phyloP scores from a whole-genome alignment of 2,329 filamentous ascomycete genomes.

The Xylariaceae sp. region DNA sequence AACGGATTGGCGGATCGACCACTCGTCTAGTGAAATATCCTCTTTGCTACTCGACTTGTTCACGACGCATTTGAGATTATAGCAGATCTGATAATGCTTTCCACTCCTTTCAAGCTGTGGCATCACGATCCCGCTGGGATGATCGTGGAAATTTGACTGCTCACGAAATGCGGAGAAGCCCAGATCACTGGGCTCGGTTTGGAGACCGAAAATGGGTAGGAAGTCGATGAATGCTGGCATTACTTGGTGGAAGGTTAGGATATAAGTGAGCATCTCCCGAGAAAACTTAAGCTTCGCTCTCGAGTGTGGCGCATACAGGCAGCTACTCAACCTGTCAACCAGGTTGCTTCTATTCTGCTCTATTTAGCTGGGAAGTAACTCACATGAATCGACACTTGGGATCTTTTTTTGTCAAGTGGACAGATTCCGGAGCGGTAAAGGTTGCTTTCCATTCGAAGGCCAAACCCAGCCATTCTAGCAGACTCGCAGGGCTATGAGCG shows the following conservation, averaged over 20 bases:
- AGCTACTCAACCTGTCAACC: conserved; percentile 5
- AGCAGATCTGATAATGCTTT: conserved; percentile 31
- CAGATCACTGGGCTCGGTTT: conserved; percentile 25
- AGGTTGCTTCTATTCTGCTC: neutral
- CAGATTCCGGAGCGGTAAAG: no score
- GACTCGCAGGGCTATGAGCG: no score
- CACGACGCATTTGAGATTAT: conserved; percentile 27
- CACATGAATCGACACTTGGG: conserved; percentile 1
- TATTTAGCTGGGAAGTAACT: conserved; percentile 1
- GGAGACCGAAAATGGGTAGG: conserved; percentile 31
- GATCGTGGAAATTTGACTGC: conserved; percentile 6
- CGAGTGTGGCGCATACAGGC: conserved; percentile 10
- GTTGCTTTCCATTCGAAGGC: no score
- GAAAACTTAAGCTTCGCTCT: conserved; percentile 9
- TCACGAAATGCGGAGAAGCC: conserved; percentile 31
- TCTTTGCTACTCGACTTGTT: neutral
- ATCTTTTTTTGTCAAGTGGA: neutral
- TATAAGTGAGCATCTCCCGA: conserved; percentile 11
- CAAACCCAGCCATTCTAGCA: no score
- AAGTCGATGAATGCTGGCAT: conserved; percentile 37
- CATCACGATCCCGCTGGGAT: no score
- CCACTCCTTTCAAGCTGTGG: conserved; percentile 30
- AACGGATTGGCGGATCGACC: conserved; percentile 31
- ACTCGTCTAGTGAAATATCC: conserved; percentile 4
- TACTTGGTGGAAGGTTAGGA: conserved; percentile 31